Evolutionary conservation across 495 filamentous ascomycete genomes (phyloP), one percentile per base, ranked within the genome.

Genomic region (Alectoria sarmentosa): DNA sequence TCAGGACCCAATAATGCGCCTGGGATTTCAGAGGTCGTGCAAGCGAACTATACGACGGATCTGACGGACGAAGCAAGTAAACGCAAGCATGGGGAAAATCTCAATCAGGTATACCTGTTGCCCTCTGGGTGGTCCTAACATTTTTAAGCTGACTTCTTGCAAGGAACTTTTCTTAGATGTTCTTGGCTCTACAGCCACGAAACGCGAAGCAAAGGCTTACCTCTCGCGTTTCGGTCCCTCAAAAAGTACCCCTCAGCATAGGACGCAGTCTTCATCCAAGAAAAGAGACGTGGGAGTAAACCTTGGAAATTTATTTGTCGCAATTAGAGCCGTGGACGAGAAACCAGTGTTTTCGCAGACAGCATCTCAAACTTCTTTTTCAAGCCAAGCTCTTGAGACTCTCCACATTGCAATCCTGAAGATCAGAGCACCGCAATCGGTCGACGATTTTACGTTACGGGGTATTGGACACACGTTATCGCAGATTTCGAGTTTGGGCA

Each of bases 341-440:
- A 86, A 78, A 63, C 86, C 88, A 0, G 79, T 84, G 14, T 89
- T 90, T 70, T 77, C 78, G 6, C 83, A 84, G 58, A 70, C 79
- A 46, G 74, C 75, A 28, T 76, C 70, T 36, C 76, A 72, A 65
- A 78, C 65, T 55, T 74, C 58, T 62, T 74, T 49, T 60, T 66
- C 58, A 70, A 28, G 70, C 70, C 38, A 74, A 66, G 60, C 67
- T 0, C 71, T 77, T 57, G 80, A 84, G 49, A 80, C 82, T 39
- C 74, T 92, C 30, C 91, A 97, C 73, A 77, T 96, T 39, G 92
- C 94, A 15, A 73, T 99, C 64, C 86, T 99, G 60, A 96, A 96
- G 72, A 80, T 98, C 54, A 84, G 87, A 46, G 82, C 81, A 32
- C 88, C 90, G 6, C 86, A 94, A 69, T 72, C 73, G 1, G 79